Evolutionary conservation across 768 basidiomycete species (phyloP).

Genomic region (Boletus huronensis): DNA sequence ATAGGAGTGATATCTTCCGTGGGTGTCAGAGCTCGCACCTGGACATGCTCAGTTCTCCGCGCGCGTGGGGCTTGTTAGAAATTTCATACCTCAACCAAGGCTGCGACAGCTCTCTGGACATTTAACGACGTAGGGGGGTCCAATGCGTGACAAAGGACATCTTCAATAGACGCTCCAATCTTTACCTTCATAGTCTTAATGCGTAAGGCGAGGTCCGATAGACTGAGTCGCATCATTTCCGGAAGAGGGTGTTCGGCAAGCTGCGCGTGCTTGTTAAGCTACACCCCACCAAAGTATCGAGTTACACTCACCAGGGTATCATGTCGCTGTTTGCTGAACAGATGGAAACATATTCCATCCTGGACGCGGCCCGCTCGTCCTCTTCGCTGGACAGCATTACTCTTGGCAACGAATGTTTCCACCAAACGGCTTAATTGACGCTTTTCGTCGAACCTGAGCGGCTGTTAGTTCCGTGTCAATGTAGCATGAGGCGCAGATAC

Average conservation of each 20-base stretch:
- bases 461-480: slow-evolving; percentile 4
- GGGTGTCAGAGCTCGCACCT: slow-evolving; percentile 84
- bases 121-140: slow-evolving; percentile 87
- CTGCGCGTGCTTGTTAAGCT: slow-evolving; percentile 36
- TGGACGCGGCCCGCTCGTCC: slow-evolving; percentile 92
- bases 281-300: neutral
- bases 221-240: slow-evolving; percentile 90
- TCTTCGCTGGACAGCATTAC: slow-evolving; percentile 85
- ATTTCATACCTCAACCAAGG: slow-evolving; percentile 75
- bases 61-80: neutral
- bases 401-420: slow-evolving; percentile 88
- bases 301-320: slow-evolving; percentile 60
- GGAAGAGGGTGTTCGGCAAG: slow-evolving; percentile 88
- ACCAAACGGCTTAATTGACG: slow-evolving; percentile 89
- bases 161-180: slow-evolving; percentile 81
- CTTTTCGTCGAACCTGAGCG: slow-evolving; percentile 86
- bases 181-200: slow-evolving; percentile 94
- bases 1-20: slow-evolving; percentile 92
- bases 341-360: slow-evolving; percentile 87
- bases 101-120: slow-evolving; percentile 83
- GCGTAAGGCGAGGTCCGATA: slow-evolving; percentile 86
- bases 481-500: slow-evolving; percentile 32
- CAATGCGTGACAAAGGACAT: slow-evolving; percentile 80
- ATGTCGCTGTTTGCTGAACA: slow-evolving; percentile 86
- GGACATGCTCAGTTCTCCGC: neutral